Evolutionary conservation across 2,329 filamentous ascomycete species (phyloP), one percentile per base, ranked within the genome.

Genomic region (Elsinoe ampelina): DNA sequence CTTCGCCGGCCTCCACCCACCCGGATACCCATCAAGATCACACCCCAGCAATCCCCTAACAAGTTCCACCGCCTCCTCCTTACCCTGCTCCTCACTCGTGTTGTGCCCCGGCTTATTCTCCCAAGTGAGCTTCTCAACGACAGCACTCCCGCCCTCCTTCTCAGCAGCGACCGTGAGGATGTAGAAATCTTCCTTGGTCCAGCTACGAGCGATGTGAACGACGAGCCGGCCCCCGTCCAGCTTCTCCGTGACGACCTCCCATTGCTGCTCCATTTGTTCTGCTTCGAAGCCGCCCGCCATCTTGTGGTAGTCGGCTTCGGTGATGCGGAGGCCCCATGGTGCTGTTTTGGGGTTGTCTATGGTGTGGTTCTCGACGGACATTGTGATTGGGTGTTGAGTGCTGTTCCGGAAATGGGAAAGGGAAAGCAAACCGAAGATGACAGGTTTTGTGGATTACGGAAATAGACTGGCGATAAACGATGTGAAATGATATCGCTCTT

Each of bases 111-210:
- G 45, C 45, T 50, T 50, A 11, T 50, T 50, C 45, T 50, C 45
- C 45, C 45, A 50, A 11, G 45, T 50, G 15, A 50, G 32, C 26
- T 50, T 35, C 26, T 50, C 45, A 12, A 50, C 34, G 30, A 50
- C 45, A 15, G 45, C 22, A 8, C 34, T 50, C 45, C 34, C 26
- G 45, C 15, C 15, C 6, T 35, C 15, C 13, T 17, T 35, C 19
- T 12, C 45, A 15, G 26, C 20, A 26, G 45, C 26, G 5, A 50
- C 26, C 2, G 4, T 35, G 3, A 50, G 45, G 15, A 50, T 50
- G 45, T 50, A 50, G 26, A 50, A 50, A 35, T 50, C 45, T 19
- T 50, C 45, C 26, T 50, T 50, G 22, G 45, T 50, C 45, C 45
- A 50, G 32, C 45, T 50, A 15, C 45, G 45, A 35, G 32, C 34